Evolutionary conservation across 1,284 basidiomycete species (phyloP), one percentile per base, ranked within the genome.

Genomic region (Puccinia novopanici): DNA sequence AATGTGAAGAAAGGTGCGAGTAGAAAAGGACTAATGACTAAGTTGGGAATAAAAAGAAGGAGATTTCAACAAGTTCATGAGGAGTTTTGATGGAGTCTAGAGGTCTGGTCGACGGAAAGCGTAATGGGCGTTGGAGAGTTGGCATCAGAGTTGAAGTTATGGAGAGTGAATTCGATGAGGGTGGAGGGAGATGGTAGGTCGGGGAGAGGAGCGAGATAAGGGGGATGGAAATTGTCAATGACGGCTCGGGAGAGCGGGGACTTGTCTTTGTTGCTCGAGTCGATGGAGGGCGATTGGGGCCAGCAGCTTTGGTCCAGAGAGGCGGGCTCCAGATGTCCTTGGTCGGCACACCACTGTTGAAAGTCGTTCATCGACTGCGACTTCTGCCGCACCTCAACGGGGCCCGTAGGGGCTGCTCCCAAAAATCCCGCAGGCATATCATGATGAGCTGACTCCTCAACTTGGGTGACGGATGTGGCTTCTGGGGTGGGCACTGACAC

Each of bases 131-230:
- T 67, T 22, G 40, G 40, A 27, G n/a, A n/a, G n/a, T n/a, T 45
- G 42, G n/a, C n/a, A 19, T 67, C 63, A 12, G 22, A n/a, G 19
- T 42, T n/a, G n/a, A 27, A 5, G 12, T 67, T 67, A n/a, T 67
- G 63, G 12, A 67, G 45, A n/a, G 63, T 67, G 63, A 67, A 67
- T 48, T 67, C 40, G 40, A 67, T n/a, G n/a, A n/a, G 63, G n/a
- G 63, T 67, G 27, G 17, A 13, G 42, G 63, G 42, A 12, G 19
- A 19, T 5, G 40, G n/a, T 8, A 17, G 15, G 37, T 42, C 24
- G 6, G 24, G 24, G n/a, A 48, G 12, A 8, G 42, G 40, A 48
- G 63, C 19, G 9, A 67, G n/a, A 13, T 42, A 22, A 13, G 63
- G 63, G 63, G 48, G n/a, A 48, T 40, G 6, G 8, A 48, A 42